Evolutionary conservation across 306 rosid species (phyloP), one percentile per base, ranked within the genome.

Genomic region (Fragaria ananassa): DNA sequence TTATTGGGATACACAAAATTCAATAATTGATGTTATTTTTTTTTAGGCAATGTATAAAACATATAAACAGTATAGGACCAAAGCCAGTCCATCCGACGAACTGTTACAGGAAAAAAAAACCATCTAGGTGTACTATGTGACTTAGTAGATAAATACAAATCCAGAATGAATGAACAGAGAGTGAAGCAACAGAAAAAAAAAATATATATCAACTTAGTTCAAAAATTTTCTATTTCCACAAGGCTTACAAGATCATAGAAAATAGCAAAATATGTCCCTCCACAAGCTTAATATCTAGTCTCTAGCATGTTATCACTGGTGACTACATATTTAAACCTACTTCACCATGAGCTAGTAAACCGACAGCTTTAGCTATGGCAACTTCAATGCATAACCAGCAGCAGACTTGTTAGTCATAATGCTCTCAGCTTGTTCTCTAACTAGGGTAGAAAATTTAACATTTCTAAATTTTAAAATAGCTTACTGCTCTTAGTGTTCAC

Each of bases 241-340:
- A 23, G 53, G 76, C 62, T 57, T 50, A 31, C 46, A 51, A 50
- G 46, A 71, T 31, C 63, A 71, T 37, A 50, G 63, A 71, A 53
- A 53, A 53, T 6, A 71, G 75, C 42, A 70, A 70, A 51, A 34
- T 54, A 11, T 72, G 66, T 31, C 51, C 21, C 39, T 1, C 3
- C 3, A 47, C 19, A 39, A 70, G 57, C 11, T 31, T 17, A 35
- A 64, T 34, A 57, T 57, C 34, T 4, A 27, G 8, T 68, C 5
- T 45, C 21, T 45, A 44, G 21, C 57, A 25, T 45, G 25, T 23
- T 45, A 68, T 56, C 62, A 10, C 31, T 25, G 37, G 19, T 70
- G 27, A 49, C 68, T 31, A 7, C 21, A 17, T 14, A 2, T 45
- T 68, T 60, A 68, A 11, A 70, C 9, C n/a, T 13, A 54, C 49